phyloP scores from a whole-genome alignment of 2,329 filamentous ascomycete genomes.

The Colletotrichum costaricense region DNA sequence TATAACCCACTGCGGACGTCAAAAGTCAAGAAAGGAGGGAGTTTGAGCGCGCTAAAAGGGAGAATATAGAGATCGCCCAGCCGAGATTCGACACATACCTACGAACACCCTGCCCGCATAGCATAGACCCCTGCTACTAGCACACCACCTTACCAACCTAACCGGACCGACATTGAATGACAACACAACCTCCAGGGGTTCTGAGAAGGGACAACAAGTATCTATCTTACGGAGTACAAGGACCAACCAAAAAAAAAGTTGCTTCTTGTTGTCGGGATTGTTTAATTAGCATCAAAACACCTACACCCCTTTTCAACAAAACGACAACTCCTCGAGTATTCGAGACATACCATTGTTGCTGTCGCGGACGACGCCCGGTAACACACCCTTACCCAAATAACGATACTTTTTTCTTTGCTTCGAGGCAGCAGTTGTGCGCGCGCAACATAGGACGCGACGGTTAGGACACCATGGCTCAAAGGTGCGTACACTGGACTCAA shows the following conservation, averaged over 20 bases:
- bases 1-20: background rate
- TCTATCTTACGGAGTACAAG: background rate
- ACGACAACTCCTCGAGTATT: background rate
- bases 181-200: background rate
- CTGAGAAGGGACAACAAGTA: background rate
- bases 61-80: conserved; percentile 23
- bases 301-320: background rate
- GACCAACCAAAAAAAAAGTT: background rate
- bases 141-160: conserved; percentile 12
- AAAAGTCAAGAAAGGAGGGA: background rate
- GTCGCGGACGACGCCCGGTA: background rate
- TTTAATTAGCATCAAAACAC: background rate
- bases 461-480: conserved; percentile 34
- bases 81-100: conserved; percentile 23
- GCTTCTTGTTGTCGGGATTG: background rate
- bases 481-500: conserved; percentile 14
- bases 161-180: background rate
- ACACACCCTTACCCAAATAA: background rate
- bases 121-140: conserved; percentile 7
- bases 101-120: background rate
- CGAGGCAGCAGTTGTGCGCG: background rate
- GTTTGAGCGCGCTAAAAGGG: conserved; percentile 21
- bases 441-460: background rate
- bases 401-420: background rate
- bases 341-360: background rate